phyloP scores from a whole-genome alignment of 163 green algal species.

The Volvox carteri region DNA sequence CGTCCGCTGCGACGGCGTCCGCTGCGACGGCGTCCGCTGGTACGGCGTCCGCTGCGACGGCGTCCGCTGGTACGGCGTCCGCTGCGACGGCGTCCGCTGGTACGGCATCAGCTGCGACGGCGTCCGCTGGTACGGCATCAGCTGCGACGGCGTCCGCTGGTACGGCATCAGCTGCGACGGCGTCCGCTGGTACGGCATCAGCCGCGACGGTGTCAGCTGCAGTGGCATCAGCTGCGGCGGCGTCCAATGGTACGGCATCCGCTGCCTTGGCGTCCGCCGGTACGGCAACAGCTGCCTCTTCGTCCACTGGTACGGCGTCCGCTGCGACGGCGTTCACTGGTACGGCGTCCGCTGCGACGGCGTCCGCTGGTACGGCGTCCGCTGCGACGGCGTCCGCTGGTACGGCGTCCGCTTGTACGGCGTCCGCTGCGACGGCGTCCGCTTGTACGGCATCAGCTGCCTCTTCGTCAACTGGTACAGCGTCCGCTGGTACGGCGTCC shows the following conservation, averaged over 20 bases:
- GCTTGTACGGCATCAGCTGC: background rate
- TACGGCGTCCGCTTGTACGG: background rate
- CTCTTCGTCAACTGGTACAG: background rate
- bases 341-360: background rate
- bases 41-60: background rate
- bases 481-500: background rate
- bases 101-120: background rate
- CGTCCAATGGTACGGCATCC: background rate
- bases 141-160: background rate
- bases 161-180: background rate
- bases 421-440: background rate
- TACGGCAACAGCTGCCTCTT: background rate
- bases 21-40: background rate
- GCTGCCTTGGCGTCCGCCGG: background rate
- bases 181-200: background rate
- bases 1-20: background rate
- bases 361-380: background rate
- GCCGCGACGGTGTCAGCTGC: background rate
- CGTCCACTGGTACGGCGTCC: background rate
- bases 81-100: background rate
- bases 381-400: background rate
- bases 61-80: background rate
- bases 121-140: background rate
- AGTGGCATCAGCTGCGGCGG: background rate
- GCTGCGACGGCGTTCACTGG: background rate